Evolutionary conservation across 305 asterid genomes (phyloP), one percentile per base, ranked within the genome.

Genomic region (Fraxinus albicans): DNA sequence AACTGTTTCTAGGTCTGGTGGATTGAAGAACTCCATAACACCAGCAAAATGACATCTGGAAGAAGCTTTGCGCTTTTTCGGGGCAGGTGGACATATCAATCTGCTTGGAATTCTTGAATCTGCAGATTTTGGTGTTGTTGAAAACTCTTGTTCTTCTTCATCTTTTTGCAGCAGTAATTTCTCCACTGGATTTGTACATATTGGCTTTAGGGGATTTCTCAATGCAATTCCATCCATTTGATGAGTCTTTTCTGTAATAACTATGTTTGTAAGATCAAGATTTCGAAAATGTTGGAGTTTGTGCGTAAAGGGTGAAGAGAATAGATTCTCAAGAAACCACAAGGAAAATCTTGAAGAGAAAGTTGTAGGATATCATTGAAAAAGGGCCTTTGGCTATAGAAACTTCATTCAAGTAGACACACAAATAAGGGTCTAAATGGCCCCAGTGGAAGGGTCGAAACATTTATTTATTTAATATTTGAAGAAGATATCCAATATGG

Each of bases 111-210:
- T 90, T 85, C 90, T 90, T 38, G 96, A 87, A 42, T 85, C 95
- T 27, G 87, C 89, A 8, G 88, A 88, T 3, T 93, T 93, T 10
- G 98, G 98, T 34, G 98, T 94, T 2, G 91, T 91, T 31, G 90
- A 85, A 53, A 67, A 83, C 10, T 84, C 89, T 67, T 88, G 90
- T 63, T 91, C 88, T 6, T 77, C 82, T 2, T 83, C 84, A 6
- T 75, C 87, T 0, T 53, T 69, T 6, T 53, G 60, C 40, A 19
- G 42, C 25, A 38, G 76, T 34, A 76, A 53, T 65, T 80, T 86
- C 86, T 82, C 87, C 23, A 12, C 58, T 55, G 86, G 84, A 34
- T 83, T 89, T 0, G 95, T 90, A 53, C 82, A 86, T 83, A 94
- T 84, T 3, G 95, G 94, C 86, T 88, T 90, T 88, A 89, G 36